phyloP scores from a whole-genome alignment of 768 basidiomycete species.

The Suillus cothurnatus region DNA sequence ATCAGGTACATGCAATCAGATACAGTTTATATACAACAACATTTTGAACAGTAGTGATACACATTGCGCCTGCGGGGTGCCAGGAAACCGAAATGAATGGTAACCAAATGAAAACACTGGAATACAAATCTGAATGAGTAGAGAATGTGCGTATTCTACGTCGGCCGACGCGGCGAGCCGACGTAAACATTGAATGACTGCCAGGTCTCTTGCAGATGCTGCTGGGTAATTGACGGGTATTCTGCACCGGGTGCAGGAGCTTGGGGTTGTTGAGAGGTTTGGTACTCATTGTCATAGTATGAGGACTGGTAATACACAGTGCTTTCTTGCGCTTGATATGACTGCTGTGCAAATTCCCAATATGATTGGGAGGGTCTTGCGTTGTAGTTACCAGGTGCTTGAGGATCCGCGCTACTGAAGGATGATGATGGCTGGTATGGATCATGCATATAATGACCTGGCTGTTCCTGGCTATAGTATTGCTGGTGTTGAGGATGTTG shows the following conservation, averaged over 20 bases:
- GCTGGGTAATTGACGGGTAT: constrained; percentile 49
- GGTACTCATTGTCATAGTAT: constrained; percentile 2
- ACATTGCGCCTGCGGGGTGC: neutral
- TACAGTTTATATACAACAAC: constrained; percentile 2
- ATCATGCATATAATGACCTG: constrained; percentile 8
- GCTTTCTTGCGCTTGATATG: constrained; percentile 9
- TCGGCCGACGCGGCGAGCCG: constrained; percentile 18
- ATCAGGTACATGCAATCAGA: constrained; percentile 12
- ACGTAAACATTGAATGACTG: constrained; percentile 66
- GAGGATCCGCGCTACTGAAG: constrained; percentile 5
- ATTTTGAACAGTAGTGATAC: constrained; percentile 1
- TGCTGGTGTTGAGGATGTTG: constrained; percentile 17
- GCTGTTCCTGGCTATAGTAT: constrained; percentile 14
- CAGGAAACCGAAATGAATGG: neutral
- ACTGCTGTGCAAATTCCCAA: constrained; percentile 16
- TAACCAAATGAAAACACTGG: constrained; percentile 10
- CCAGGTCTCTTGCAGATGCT: constrained; percentile 70
- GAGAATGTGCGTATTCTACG: constrained; percentile 7
- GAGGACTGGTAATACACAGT: constrained; percentile 12
- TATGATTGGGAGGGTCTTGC: constrained; percentile 9
- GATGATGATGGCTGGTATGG: constrained; percentile 10
- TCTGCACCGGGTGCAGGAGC: constrained; percentile 32
- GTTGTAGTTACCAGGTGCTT: constrained; percentile 4
- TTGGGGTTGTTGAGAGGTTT: constrained; percentile 20
- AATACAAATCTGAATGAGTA: constrained; percentile 5